Evolutionary conservation across 1,139 yeast species (phyloP).

Genomic region (Candida labiduridarum): DNA sequence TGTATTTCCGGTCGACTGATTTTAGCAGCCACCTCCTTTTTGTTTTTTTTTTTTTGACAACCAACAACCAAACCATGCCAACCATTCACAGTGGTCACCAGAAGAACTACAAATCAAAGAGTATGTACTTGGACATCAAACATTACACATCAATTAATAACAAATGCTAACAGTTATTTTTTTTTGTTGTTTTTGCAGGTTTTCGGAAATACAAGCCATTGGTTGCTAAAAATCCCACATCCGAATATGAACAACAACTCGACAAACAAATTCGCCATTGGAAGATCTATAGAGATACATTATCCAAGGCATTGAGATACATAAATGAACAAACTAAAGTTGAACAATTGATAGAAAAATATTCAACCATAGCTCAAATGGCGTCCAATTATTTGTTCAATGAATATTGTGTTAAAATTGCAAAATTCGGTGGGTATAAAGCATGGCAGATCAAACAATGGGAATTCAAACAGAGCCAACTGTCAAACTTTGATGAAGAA

Average conservation of each 20-base stretch:
- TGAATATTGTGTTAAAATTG: conserved; percentile 17
- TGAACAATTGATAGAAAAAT: conserved; percentile 15
- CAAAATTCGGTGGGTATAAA: conserved; percentile 18
- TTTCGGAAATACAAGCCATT: conserved; percentile 7
- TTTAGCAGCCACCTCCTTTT: neutral
- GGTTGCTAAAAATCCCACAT: neutral
- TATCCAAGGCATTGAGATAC: conserved; percentile 18
- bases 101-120: neutral
- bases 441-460: conserved; percentile 15
- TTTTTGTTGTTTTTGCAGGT: neutral
- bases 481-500: conserved; percentile 9
- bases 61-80: neutral
- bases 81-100: neutral
- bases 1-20: neutral
- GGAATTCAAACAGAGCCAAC: conserved; percentile 7
- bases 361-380: conserved; percentile 17
- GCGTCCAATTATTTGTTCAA: conserved; percentile 20
- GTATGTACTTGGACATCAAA: neutral
- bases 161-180: neutral
- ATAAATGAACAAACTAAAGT: conserved; percentile 13
- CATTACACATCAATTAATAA: neutral
- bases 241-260: conserved; percentile 12
- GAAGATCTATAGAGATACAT: conserved; percentile 15
- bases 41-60: neutral
- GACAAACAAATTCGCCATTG: conserved; percentile 15